Conservation (phyloP, 352 stramenopile genomes). For the Globisporangium nunn region DNA sequence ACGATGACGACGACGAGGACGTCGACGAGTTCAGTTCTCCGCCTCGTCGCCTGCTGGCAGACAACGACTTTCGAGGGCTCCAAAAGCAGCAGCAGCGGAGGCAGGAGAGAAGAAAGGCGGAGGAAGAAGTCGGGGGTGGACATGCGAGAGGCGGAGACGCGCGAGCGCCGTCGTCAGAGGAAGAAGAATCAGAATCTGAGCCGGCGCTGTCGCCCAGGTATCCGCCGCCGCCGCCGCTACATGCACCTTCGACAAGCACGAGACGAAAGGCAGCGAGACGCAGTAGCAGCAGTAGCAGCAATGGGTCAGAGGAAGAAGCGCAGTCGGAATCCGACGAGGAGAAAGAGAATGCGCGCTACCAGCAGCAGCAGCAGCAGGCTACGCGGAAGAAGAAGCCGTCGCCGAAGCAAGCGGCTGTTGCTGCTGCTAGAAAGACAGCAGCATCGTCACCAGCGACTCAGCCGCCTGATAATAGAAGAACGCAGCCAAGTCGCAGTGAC, state of each 20-base stretch:
- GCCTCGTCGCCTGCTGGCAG: background rate
- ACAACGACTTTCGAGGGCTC: background rate
- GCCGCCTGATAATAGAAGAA: no score
- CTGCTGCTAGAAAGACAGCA: background rate
- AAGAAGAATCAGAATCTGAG: background rate
- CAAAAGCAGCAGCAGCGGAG: background rate
- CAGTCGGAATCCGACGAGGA: conserved; percentile 3
- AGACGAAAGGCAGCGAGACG: background rate
- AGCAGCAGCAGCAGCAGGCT: background rate
- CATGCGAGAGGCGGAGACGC: background rate
- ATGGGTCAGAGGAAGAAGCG: background rate
- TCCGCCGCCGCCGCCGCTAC: background rate
- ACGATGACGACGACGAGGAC: background rate
- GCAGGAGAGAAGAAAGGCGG: no score
- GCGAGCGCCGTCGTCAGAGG: background rate
- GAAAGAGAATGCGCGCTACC: conserved; percentile 5
- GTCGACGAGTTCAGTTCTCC: background rate
- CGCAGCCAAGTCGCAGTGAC: no score
- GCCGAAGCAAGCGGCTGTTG: background rate
- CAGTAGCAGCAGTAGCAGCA: background rate
- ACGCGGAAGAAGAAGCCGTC: background rate
- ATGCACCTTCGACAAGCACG: background rate
- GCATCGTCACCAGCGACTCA: background rate
- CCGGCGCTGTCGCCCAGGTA: background rate
- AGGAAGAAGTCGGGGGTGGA: no score